Evolutionary conservation across 2,329 filamentous ascomycete species (phyloP), one percentile per base, ranked within the genome.

Genomic region (Calonectria naviculata): DNA sequence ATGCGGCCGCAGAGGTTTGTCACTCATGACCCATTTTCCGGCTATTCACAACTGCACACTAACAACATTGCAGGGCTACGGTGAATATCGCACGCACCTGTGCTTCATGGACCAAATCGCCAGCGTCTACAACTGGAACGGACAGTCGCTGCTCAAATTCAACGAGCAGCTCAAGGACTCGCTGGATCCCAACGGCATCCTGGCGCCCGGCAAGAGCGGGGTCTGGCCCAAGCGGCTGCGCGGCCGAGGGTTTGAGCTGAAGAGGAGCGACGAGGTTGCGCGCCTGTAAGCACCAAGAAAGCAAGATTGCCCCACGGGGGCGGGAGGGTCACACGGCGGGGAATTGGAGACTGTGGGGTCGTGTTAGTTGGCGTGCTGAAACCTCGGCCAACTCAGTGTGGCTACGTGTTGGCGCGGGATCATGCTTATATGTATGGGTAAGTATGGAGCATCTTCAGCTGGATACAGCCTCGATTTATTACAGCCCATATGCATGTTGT

Each of bases 1-100:
- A 56, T 56, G 52, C 52, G 5, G 52, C 52, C 31, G 52, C 52
- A 19, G 52, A 56, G 31, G 52, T 56, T 26, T 8, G 52, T 10
- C 5, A 24, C n/a, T 44, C 52, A 26, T 56, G n/a, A 9, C 13
- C 15, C 17, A 4, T 56, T 26, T 31, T 31, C 21, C 31, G 29
- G 10, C 13, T 21, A 21, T 31, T 13, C 29, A n/a, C 28, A 4
- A 5, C 24, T 36, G 49, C 10, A 17, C 49, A 34, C 52, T 56
- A 36, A 56, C 21, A 31, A 12, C 28, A 3, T 19, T 4, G 9
- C 17, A 71, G 47, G 69, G 69, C 9, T 71, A 52, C 13, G 65
- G 65, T 8, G 69, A 71, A 19, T 71, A 71, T 52, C 58, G 69
- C 15, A 71, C 69, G 6, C 69, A 71, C 19, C 58, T 71, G 6